These are phyloP conservation scores for Periconia sp. DNA, from an alignment of 2,329 filamentous ascomycete species.

Conservation along the genomic window DNA sequence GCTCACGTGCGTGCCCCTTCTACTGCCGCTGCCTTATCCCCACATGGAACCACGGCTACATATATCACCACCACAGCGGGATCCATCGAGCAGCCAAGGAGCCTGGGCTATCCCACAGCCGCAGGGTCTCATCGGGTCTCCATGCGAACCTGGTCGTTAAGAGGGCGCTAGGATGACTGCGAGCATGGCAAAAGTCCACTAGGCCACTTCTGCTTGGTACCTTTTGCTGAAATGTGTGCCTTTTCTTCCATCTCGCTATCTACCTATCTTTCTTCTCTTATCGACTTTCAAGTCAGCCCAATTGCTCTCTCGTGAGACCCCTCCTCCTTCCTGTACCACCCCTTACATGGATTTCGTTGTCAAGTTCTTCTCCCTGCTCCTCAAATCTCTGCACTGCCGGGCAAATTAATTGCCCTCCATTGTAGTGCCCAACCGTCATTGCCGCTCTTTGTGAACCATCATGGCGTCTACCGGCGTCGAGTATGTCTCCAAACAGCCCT, in stretches of 20 bases:
- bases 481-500: constrained; percentile 18
- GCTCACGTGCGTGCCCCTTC: no score
- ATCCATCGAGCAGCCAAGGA: background rate
- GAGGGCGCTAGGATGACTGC: constrained; percentile 19
- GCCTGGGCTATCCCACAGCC: constrained; percentile 12
- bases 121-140: constrained; percentile 6
- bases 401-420: constrained; percentile 29
- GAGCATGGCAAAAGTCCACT: constrained; percentile 18
- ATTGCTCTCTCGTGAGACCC: no score
- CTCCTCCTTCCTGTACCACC: background rate
- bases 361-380: constrained; percentile 38
- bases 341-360: constrained; percentile 37
- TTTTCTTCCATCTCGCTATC: constrained; percentile 10
- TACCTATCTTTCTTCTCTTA: constrained; percentile 6
- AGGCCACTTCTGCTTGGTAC: constrained; percentile 20
- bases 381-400: constrained; percentile 40
- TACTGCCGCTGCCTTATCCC: no score
- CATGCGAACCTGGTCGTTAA: background rate
- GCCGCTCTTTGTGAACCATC: constrained; percentile 2
- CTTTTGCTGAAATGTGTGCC: constrained; percentile 9
- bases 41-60: no score
- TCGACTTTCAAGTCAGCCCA: background rate
- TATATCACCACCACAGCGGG: no score
- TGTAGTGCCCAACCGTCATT: constrained; percentile 14
- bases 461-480: constrained; percentile 42